Base-by-base conservation (phyloP, 2,329 filamentous ascomycete species). In the Fusarium foetens region DNA sequence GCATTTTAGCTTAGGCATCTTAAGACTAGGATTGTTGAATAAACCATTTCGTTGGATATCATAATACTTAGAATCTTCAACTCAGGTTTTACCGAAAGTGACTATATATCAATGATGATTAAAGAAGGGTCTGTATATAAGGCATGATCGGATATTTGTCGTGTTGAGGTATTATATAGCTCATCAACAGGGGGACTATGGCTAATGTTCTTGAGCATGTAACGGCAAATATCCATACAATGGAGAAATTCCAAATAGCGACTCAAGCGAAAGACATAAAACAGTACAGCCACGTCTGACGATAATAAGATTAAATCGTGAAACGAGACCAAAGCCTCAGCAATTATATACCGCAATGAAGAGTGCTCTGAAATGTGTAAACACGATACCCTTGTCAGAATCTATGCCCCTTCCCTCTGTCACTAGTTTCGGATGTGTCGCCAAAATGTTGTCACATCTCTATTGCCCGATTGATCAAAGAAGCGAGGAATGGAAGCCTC, bases 91-190 rank as follows among this genome's bases (percentile, higher is more conserved):
- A 2, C 11, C 6, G 13, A 6, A 33, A 33, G 16, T 23, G 29
- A 33, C 16, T 23, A 19, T 14, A 4, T 4, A 33, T 13, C 0
- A 17, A 19, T 9, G 21, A 10, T 19, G 5, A 19, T 13, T 2
- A 8, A 23, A 33, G 2, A n/a, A 23, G 5, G 14, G 12, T 10
- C n/a, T 2, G 4, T 3, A 21, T 27, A 29, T 16, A 6, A 29
- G 9, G 5, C 8, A 13, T 19, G 6, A 5, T n/a, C 17, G 2
- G 0, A 8, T 31, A 6, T 10, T 49, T 33, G 14, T 6, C 12
- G 13, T 23, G 6, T 5, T 13, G 11, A 49, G 5, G 3, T 7
- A 10, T 19, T 8, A 19, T 33, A 12, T 5, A 14, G 16, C 8
- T 19, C 13, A 29, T 46, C 3, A 16, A 8, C 1, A 29, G 6